Evolutionary conservation across 192 early-diverging fungal species (phyloP), one percentile per base, ranked within the genome.

Genomic region (Fimicolochytrium jonesii): DNA sequence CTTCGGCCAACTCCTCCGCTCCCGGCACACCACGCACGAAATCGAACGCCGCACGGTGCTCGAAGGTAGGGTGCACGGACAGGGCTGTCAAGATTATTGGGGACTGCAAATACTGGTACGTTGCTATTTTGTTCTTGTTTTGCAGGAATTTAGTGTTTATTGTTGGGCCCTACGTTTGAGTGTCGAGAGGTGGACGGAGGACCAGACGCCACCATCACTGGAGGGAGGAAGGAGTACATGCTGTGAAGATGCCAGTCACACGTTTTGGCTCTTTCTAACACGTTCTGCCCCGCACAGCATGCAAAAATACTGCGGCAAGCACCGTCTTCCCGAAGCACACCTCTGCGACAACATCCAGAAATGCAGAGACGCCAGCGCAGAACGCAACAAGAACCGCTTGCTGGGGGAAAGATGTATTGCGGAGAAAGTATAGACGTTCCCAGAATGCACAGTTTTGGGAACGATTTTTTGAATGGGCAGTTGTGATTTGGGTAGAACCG

Each of bases 311-410:
- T 90, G 89, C 62, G 68, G 73, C 6, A 70, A 76, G 44, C 88
- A 90, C 73, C 77, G 88, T 9, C 63, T 90, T 17, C 86, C 87
- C 29, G 89, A 90, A 63, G 75, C 81, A 29, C 89, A 90, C 72
- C 70, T 73, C 47, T 90, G 89, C 70, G 61, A 70, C 25, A 87
- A 89, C 54, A 56, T 90, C 25, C 75, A 76, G 23, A 74, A 65
- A 28, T 88, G 86, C 54, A 77, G 76, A 26, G 69, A 83, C 52
- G 77, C 69, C 35, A 78, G 80, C 36, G 79, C 78, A 47, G 81
- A 85, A 61, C 61, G 75, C 54, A 74, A 79, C 47, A 77, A 73
- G 57, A 73, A 70, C 56, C 83, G 80, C 60, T 56, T 90, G 26
- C 54, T 88, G 32, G 74, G 72, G 59, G 88, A 89, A 59, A 86